A percentile compares a stretch with the other conserved stretches of the same genome.
phyloP scores from a whole-genome alignment of 2,329 filamentous ascomycete species.

The Alternaria metachromatica region DNA sequence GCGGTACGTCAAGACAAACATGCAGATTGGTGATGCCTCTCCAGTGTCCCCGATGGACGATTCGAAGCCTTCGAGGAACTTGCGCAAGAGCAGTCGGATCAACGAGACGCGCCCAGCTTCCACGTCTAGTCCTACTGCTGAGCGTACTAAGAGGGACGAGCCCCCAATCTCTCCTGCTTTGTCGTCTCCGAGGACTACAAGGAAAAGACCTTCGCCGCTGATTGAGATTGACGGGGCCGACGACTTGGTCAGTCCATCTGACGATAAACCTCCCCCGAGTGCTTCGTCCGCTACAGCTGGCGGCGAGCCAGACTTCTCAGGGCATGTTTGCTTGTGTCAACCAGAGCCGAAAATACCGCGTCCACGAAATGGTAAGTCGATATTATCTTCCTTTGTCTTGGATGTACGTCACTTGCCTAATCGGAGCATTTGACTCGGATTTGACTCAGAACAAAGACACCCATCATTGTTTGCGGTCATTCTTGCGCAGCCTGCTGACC shows the following conservation, averaged over 20 bases:
- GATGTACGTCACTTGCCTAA: conserved; percentile 6
- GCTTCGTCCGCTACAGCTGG: conserved; percentile 32
- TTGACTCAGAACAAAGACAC: conserved; percentile 34
- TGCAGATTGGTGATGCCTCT: conserved; percentile 32
- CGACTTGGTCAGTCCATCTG: conserved; percentile 20
- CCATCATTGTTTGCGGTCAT: conserved; percentile 37
- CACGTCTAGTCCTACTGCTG: conserved; percentile 19
- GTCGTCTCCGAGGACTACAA: conserved; percentile 28
- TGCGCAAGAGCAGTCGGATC: conserved; percentile 40
- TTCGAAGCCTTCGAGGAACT: conserved; percentile 24
- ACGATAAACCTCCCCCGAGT: conserved; percentile 31
- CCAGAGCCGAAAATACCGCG: conserved; percentile 74
- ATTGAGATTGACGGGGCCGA: conserved; percentile 25
- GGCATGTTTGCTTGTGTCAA: conserved; percentile 71
- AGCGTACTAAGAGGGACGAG: conserved; percentile 27
- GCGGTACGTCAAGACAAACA: conserved; percentile 44
- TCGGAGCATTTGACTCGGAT: conserved; percentile 12
- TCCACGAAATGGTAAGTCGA: conserved; percentile 70
- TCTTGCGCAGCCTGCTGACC: conserved; percentile 30
- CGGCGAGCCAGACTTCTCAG: conserved; percentile 39
- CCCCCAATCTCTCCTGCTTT: conserved; percentile 17
- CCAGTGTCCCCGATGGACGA: conserved; percentile 28
- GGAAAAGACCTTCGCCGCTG: conserved; percentile 35
- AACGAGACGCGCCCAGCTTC: conserved; percentile 33
- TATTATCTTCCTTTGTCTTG: conserved; percentile 28